These are phyloP conservation scores for carrot (Daucus carota) DNA, from an alignment of 129 eudicot species.

Conservation along the genomic window DH1_v3.0 NC_030385.2:39759501-39760000, in stretches of 20 bases:
- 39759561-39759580: too few species aligned
- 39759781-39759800: background rate
- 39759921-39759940: conserved; percentile 49
- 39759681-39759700: background rate
- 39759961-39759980: conserved; percentile 37
- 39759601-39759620: too few species aligned
- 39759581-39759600: too few species aligned
- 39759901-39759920: conserved; percentile 43
- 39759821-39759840: background rate
- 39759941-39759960: conserved; percentile 42
- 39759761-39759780: background rate
- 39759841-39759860: background rate
- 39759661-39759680: background rate
- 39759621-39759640: too few species aligned
- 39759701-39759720: background rate
- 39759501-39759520: too few species aligned
- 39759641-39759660: background rate
- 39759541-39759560: too few species aligned
- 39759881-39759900: conserved; percentile 46
- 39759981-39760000: conserved; percentile 64
- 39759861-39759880: background rate
- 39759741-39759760: background rate
- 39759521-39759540: too few species aligned
- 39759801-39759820: background rate
- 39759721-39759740: background rate